Conservation (phyloP, 257 asterid species). For the Linderniella brevidens region DNA sequence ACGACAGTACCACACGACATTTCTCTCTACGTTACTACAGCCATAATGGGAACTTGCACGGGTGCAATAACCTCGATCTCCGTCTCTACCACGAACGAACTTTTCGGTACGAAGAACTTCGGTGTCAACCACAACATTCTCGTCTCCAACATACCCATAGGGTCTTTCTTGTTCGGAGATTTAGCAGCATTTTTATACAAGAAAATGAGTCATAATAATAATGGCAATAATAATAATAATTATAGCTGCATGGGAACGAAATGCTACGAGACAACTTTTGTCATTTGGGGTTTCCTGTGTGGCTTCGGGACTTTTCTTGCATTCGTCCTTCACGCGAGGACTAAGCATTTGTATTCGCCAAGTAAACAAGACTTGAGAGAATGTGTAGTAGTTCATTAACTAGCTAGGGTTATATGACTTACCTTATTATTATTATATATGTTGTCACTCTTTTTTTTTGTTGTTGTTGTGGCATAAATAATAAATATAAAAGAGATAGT, state of each 20-base stretch:
- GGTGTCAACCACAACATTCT: conserved; percentile 66
- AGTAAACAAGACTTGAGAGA: too few species aligned
- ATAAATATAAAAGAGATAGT: too few species aligned
- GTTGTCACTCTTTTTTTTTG: too few species aligned
- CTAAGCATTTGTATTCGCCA: conserved; percentile 19
- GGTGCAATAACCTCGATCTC: conserved; percentile 67
- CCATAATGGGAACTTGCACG: conserved; percentile 45
- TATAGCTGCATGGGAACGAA: conserved; percentile 31
- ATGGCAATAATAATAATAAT: conserved; percentile 8
- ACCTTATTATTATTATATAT: too few species aligned
- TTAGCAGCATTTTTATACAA: conserved; percentile 49
- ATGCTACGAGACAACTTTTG: conserved; percentile 51
- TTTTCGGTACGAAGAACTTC: conserved; percentile 52
- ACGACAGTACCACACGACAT: conserved; percentile 10
- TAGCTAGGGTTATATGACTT: too few species aligned
- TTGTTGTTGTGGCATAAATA: too few species aligned
- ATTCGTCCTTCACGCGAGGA: conserved; percentile 35
- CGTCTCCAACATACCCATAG: conserved; percentile 62
- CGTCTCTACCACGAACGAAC: conserved; percentile 44
- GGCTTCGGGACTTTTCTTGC: conserved; percentile 38
- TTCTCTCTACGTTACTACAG: conserved; percentile 38
- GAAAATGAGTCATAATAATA: conserved; percentile 7
- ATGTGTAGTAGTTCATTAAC: too few species aligned
- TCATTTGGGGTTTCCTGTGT: conserved; percentile 50
- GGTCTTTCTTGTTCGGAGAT: conserved; percentile 63